Base-by-base conservation (phyloP, 371 early-diverging fungal species). In the Apophysomyces ossiformis region DNA sequence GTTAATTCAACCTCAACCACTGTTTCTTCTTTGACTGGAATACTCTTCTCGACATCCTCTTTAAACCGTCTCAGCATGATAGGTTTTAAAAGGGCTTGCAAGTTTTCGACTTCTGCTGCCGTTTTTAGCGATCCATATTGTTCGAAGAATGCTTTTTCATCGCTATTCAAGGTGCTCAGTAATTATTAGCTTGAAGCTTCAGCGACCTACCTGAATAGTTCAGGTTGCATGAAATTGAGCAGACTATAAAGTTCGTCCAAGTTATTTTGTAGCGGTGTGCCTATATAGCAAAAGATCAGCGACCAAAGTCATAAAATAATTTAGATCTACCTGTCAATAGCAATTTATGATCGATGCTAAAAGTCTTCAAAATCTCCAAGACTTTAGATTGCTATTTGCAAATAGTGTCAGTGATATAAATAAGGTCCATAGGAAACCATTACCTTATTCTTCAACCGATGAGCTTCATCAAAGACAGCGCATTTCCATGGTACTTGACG, bases 381-480 rank as follows among this genome's bases (percentile, higher is more conserved):
- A 84, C 84, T 64, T 84, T 84, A 54, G 84, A 84, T 67, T 79
- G 75, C 67, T 69, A 61, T 3, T 47, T 47, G n/a, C 26, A 37
- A 8, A 35, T 58, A n/a, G 16, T 9, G 35, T 41, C 16, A 44
- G 15, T 13, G 0, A 56, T 61, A 18, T n/a, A 11, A 9, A 44
- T 15, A 18, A 47, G 15, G 0, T 59, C n/a, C 32, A 21, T 43
- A 4, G n/a, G 44, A 46, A 37, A n/a, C 5, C 15, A 41, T 21
- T 64, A 75, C 75, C 63, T 86, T 89, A 77, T 96, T 96, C 76
- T 99, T 99, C 50, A 99, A 81, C 50, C 95, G 84, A 78, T 99
- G 99, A 1, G 97, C 99, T 78, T 98, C 99, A 77, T 99, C 99
- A 62, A 99, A 89, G 13, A 98, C 92, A 44, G 87, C 90, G 15